Conservation (phyloP, 805 yeast species). For the Tanozyma kutaoensis region DNA sequence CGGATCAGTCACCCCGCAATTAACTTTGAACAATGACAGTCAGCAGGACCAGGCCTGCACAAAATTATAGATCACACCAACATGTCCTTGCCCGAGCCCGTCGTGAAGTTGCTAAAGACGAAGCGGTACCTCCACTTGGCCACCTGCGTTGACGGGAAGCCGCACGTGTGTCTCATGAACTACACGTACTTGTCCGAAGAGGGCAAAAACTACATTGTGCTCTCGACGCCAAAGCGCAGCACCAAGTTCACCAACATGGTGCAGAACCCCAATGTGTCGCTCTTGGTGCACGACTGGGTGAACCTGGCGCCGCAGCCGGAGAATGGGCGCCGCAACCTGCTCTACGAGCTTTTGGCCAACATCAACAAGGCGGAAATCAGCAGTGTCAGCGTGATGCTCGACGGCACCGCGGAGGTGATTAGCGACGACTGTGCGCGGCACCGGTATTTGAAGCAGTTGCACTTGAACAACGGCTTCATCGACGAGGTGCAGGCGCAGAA, state of each 20-base stretch:
- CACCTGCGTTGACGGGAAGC: conserved; percentile 59
- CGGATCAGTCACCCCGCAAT: no score
- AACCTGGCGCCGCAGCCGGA: conserved; percentile 18
- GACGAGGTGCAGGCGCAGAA: conserved; percentile 51
- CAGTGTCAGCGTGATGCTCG: conserved; percentile 69
- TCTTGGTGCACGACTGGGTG: conserved; percentile 87
- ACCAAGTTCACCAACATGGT: conserved; percentile 60
- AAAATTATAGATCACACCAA: no score
- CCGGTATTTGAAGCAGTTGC: conserved; percentile 46
- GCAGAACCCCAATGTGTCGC: conserved; percentile 64
- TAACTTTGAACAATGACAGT: no score
- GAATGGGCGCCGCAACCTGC: conserved; percentile 8
- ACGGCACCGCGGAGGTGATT: conserved; percentile 56
- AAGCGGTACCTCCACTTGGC: conserved; percentile 76
- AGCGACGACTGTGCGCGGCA: conserved; percentile 30
- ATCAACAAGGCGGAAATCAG: conserved; percentile 72
- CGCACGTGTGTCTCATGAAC: conserved; percentile 88
- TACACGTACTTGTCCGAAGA: conserved; percentile 46
- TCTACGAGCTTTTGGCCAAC: conserved; percentile 47
- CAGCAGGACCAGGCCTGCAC: no score
- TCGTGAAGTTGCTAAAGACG: conserved; percentile 32
- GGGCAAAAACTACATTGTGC: conserved; percentile 40
- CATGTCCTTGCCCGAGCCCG: conserved; percentile 18
- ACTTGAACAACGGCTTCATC: conserved; percentile 50
- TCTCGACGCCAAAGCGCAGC: conserved; percentile 62